Conservation (phyloP, 1,139 yeast species). For the Taphrina wiesneri region DNA sequence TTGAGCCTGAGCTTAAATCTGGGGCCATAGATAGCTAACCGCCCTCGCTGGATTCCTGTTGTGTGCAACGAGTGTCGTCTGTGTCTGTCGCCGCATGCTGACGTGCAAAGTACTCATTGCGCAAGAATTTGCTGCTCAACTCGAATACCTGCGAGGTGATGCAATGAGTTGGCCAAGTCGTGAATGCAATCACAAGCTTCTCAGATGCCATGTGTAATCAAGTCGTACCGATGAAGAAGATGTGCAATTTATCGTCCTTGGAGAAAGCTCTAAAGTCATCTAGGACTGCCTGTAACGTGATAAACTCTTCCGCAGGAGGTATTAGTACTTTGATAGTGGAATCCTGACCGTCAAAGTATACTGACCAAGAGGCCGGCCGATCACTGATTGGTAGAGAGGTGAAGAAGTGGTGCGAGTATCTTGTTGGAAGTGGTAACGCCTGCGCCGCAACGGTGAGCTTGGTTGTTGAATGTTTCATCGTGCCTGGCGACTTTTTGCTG, state of each 20-base stretch:
- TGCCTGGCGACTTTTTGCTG: background rate
- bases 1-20: background rate
- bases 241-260: slow-evolving; percentile 4
- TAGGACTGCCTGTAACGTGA: background rate
- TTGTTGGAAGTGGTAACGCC: slow-evolving; percentile 15
- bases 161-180: background rate
- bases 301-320: slow-evolving; percentile 8
- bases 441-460: background rate
- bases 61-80: background rate
- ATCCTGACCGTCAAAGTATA: background rate
- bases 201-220: background rate
- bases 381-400: slow-evolving; percentile 3
- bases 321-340: background rate
- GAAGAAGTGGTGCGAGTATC: slow-evolving; percentile 10
- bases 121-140: no score
- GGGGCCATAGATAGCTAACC: background rate
- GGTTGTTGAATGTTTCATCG: background rate
- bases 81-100: background rate
- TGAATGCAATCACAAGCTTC: background rate
- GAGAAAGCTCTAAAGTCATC: slow-evolving; percentile 18
- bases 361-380: slow-evolving; percentile 14
- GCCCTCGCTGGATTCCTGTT: background rate
- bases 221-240: background rate
- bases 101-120: background rate
- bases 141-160: no score